These are phyloP conservation scores for Vitellaria paradoxa DNA, from an alignment of 179 eudicot genomes.

Conservation along the genomic window DNA sequence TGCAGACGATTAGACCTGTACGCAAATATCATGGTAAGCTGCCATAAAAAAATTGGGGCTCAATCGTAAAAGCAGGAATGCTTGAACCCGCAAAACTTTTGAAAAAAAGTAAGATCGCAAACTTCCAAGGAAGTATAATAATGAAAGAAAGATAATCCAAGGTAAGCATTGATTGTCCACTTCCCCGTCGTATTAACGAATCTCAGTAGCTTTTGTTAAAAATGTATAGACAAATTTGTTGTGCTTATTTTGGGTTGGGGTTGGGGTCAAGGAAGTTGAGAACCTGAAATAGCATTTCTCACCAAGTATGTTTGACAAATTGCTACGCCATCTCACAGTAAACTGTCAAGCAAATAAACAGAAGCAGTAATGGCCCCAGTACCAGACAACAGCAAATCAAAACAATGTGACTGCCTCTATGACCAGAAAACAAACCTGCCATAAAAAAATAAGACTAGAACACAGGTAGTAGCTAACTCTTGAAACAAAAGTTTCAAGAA, in stretches of 20 bases:
- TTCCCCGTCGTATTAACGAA: not conserved
- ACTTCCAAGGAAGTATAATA: constrained; percentile 5
- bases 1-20: constrained; percentile 58
- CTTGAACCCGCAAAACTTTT: constrained; percentile 77
- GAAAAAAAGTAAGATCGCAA: constrained; percentile 31
- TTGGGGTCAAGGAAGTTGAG: not conserved
- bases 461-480: no score
- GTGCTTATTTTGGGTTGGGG: not conserved
- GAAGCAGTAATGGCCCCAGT: no score
- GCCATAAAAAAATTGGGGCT: constrained; percentile 35
- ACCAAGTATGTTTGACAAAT: not conserved
- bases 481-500: no score
- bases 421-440: no score
- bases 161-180: not conserved
- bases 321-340: no score
- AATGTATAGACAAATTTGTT: not conserved
- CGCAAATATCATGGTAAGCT: constrained; percentile 54
- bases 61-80: constrained; percentile 50
- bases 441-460: no score
- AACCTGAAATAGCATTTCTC: not conserved
- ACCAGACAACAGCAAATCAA: no score
- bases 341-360: not conserved
- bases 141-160: constrained; percentile 2
- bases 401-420: no score
- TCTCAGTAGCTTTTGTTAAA: not conserved